Evolutionary conservation across 1,139 yeast species (phyloP), one percentile per base, ranked within the genome.

Genomic region (Suhomyces yuchorum): DNA sequence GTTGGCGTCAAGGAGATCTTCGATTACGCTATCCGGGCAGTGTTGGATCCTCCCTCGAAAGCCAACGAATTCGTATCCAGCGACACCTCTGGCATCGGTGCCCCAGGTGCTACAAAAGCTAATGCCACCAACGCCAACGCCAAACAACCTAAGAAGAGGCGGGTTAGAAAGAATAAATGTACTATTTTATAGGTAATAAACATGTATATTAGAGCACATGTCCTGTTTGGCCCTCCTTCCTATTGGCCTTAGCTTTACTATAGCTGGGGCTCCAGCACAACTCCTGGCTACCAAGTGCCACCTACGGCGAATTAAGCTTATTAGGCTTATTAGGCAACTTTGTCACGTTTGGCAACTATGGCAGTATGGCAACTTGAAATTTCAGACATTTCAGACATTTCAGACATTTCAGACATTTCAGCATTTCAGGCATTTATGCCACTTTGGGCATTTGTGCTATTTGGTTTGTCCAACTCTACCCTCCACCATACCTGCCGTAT

Each of bases 1-100:
- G 80, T 78, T 51, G 97, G 97, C 22, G 91, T 85, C 46, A 85
- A 85, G 62, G 88, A 85, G 50, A 85, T 90, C 15, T 90, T 90
- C 58, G 96, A 89, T 59, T 83, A 73, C 52, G 96, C 96, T 17
- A 88, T 89, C 43, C 79, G 84, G 58, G 78, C 84, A 0, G 93
- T 86, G 8, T 77, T 85, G 50, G 74, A 78, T 47, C 87, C 87
- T 24, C 85, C 84, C 19, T 43, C 42, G 39, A 44, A 44, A 46
- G 32, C 48, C 43, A 40, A 18, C 32, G 48, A 44, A 12, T 44
- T 26, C 17, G 35, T 39, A 6, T 18, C 40, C 37, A 42, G 33
- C 12, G 51, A 48, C 17, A 30, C 37, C 20, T 44, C 50, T 9
- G 37, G 44, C 19, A 40, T 48, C 18, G 51, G 51, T 12, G 48